A percentile compares a stretch with the other conserved stretches of the same genome.
These are phyloP conservation scores for Isoetes taiwanensis DNA, from an alignment of 75 land plant species.

Conservation along the genomic window DNA sequence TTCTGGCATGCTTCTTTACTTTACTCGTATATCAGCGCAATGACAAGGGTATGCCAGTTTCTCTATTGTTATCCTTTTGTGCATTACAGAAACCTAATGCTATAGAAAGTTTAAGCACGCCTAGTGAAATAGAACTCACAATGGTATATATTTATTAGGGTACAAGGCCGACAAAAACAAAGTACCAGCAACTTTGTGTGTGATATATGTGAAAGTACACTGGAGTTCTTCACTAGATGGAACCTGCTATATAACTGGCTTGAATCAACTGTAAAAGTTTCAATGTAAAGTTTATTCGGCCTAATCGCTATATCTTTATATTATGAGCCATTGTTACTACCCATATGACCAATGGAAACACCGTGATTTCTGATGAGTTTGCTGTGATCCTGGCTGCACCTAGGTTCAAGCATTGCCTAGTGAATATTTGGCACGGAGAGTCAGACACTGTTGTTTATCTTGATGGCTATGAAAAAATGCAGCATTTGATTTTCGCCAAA, in stretches of 20 bases:
- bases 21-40: conserved; percentile 89
- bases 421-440: conserved; percentile 87
- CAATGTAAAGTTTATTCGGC: no score
- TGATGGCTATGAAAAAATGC: conserved; percentile 67
- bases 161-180: conserved; percentile 69
- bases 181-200: conserved; percentile 71
- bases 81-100: no score
- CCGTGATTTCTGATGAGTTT: no score
- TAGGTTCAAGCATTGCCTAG: conserved; percentile 74
- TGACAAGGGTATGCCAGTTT: conserved; percentile 78
- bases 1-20: conserved; percentile 69
- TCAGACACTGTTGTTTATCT: conserved; percentile 49
- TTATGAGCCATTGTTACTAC: no score
- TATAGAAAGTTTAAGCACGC: no score
- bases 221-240: conserved; percentile 42
- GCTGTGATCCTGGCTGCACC: no score
- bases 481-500: conserved; percentile 67
- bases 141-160: no score
- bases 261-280: conserved; percentile 44
- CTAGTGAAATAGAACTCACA: no score
- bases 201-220: conserved; percentile 39
- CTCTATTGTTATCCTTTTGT: no score
- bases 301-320: no score
- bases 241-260: conserved; percentile 64
- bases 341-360: no score